Base-by-base conservation (phyloP, 1,284 basidiomycete species). In the Cutaneotrichosporon sp. region DNA sequence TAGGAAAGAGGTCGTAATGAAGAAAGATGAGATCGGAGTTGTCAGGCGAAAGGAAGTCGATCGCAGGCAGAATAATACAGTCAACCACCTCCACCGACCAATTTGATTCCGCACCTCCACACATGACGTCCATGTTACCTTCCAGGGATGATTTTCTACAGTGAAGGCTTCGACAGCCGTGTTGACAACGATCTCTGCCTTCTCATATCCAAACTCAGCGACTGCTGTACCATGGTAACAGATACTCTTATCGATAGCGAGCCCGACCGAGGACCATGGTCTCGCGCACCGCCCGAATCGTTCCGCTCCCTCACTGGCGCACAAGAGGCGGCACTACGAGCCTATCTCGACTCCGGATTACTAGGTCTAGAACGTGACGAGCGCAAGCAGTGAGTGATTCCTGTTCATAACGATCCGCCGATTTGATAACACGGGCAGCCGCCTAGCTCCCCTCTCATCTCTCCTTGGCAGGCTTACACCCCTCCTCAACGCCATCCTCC, bases 291-390 rank as follows among this genome's bases (percentile, higher is more conserved):
- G 16, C 16, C 44, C 14, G 3, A 9, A 11, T 29, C 52, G 14
- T 17, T 16, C 17, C 46, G 60, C 11, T 20, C 39, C 14, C 61
- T 69, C 24, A 57, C 63, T 5, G 41, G 52, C 4, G 26, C 37
- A 17, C 64, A 67, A 44, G 61, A 67, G 39, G 44, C 34, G 5
- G 46, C 49, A 9, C 53, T 67, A 5, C 54, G 62, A 0, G 46
- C 54, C 5, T 56, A 62, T 54, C 58, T 69, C 32, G 67, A 69
- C 55, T 63, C 60, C 24, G 49, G 49, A 11, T 46, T 66, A 12
- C 45, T 52, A 4, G 25, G 29, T 2, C 56, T 68, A 5, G 67
- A 69, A 44, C 54, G 69, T 35, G 65, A 67, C 34, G 60, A 61
- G 49, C 50, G 60, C 14, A 71, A 69, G 38, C 54, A 57, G 68